phyloP scores from a whole-genome alignment of 441 rosid species.

The Iberis amara region DNA sequence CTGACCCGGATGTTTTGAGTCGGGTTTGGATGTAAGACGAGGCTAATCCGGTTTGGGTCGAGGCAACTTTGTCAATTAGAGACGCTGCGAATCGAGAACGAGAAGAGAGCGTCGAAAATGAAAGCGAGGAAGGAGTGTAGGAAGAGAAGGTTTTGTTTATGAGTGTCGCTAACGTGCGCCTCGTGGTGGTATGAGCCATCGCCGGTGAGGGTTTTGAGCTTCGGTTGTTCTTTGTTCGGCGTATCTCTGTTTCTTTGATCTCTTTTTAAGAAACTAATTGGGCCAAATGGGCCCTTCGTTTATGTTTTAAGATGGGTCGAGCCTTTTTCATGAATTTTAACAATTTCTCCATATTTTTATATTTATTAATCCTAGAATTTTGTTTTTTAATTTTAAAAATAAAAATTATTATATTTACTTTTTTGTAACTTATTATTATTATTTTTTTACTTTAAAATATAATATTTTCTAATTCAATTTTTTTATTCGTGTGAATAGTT shows the following conservation, averaged over 20 bases:
- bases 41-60: conserved; percentile 28
- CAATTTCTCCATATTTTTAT: too few species aligned
- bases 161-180: conserved; percentile 48
- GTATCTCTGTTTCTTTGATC: background rate
- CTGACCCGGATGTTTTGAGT: conserved; percentile 57
- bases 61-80: conserved; percentile 33
- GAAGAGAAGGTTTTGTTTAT: conserved; percentile 34
- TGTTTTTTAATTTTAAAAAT: too few species aligned
- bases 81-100: conserved; percentile 44
- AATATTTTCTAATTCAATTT: too few species aligned
- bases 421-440: too few species aligned
- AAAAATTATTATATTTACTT: too few species aligned
- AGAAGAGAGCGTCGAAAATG: conserved; percentile 35
- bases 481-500: too few species aligned
- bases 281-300: too few species aligned
- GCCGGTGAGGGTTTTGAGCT: conserved; percentile 31
- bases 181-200: conserved; percentile 55
- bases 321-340: too few species aligned
- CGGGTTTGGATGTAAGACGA: conserved; percentile 40
- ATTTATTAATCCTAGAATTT: too few species aligned
- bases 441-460: too few species aligned
- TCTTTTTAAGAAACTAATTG: too few species aligned
- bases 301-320: too few species aligned
- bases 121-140: conserved; percentile 18
- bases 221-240: background rate